Evolutionary conservation across 73 alveolate species (phyloP), one percentile per base, ranked within the genome.

Genomic region (Paramecium pentaurelia): DNA sequence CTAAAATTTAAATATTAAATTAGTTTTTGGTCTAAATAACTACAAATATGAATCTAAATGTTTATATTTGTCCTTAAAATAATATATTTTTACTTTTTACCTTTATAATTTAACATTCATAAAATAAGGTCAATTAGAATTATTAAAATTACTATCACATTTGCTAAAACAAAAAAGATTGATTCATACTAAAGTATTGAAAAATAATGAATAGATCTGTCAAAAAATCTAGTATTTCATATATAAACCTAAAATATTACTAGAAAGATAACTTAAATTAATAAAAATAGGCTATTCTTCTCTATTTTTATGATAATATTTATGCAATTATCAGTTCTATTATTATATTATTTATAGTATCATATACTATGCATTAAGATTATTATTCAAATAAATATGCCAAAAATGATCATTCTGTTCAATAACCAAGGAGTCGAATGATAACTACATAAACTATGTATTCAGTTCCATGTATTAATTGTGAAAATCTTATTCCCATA

Each of bases 381-480:
- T 54, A 54, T 54, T n/a, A 4, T 54, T 54, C 70, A 0, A 18
- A 20, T 18, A 54, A 54, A 8, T 54, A 7, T 54, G 32, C 1
- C 1, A 54, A 18, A 18, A 16, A 18, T 8, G 36, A 54, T 54
- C 32, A 18, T 18, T 54, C 36, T 54, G 4, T 14, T n/a, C 6
- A 54, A 54, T 54, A 54, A 54, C n/a, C 20, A 6, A 54, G 70
- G 22, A 25, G 32, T 54, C 32, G 10, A 8, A 54, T 4, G n/a
- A 18, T 34, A 28, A 8, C 49, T 4, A 40, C 27, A 7, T 32
- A 40, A 12, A 28, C 51, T 32, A 28, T 64, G 27, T 64, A 64
- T 34, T 28, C 84, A 32, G 91, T 80, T 44, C 91, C 90, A n/a
- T 77, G 90, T 47, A 77, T 77, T 73, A 80, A 80, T 8, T 80